These are phyloP conservation scores for Apophysomyces variabilis DNA, from an alignment of 371 early-diverging fungal species.

Conservation along the genomic window DNA sequence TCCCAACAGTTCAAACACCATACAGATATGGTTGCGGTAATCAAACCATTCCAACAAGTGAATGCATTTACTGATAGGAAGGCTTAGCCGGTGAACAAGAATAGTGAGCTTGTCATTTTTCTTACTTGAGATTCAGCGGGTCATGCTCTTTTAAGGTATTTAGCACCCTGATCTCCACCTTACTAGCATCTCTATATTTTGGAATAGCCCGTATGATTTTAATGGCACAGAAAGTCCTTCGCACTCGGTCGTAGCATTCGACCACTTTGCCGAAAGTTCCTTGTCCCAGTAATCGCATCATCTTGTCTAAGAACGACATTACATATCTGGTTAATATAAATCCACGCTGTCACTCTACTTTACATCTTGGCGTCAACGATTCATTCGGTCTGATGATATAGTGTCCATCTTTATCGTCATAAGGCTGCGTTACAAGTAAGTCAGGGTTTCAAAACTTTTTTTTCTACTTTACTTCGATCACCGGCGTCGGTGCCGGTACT, in stretches of 20 bases:
- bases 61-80: conserved; percentile 64
- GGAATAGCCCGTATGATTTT: conserved; percentile 88
- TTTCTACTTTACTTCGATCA: conserved; percentile 9
- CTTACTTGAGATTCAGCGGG: conserved; percentile 69
- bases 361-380: conserved; percentile 58
- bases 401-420: conserved; percentile 94
- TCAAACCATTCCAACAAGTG: conserved; percentile 85
- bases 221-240: conserved; percentile 63
- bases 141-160: conserved; percentile 71
- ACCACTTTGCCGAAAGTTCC: conserved; percentile 98
- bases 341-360: background rate
- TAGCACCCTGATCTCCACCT: conserved; percentile 81
- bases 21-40: conserved; percentile 91
- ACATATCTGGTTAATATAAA: background rate
- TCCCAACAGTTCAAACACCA: conserved; percentile 94
- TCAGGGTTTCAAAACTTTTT: conserved; percentile 3
- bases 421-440: conserved; percentile 32
- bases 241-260: conserved; percentile 79
- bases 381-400: conserved; percentile 80
- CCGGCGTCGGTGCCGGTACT: conserved; percentile 16
- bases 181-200: conserved; percentile 89
- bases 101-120: background rate
- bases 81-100: background rate
- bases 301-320: conserved; percentile 64
- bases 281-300: conserved; percentile 87